Evolutionary conservation across 2,329 filamentous ascomycete species (phyloP).

Genomic region (Chaetomium olivaceum): DNA sequence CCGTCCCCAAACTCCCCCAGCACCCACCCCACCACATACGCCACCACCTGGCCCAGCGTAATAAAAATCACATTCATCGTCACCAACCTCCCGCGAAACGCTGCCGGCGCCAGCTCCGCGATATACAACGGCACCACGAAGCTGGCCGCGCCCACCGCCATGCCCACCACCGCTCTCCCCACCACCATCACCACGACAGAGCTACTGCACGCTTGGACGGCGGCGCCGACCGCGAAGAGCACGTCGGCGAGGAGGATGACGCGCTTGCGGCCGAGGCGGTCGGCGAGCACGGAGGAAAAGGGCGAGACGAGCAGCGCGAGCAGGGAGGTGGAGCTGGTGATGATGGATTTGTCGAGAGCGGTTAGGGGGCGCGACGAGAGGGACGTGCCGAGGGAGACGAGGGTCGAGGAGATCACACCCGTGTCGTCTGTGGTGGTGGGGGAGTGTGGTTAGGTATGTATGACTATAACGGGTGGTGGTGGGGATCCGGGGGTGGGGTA

Average conservation of each 20-base stretch:
- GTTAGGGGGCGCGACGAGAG: slow-evolving; percentile 59
- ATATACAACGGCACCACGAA: slow-evolving; percentile 89
- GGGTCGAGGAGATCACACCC: slow-evolving; percentile 67
- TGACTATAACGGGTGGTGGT: background rate
- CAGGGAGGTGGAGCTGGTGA: slow-evolving; percentile 68
- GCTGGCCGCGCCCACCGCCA: slow-evolving; percentile 73
- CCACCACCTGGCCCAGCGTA: slow-evolving; percentile 84
- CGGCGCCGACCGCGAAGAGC: slow-evolving; percentile 68
- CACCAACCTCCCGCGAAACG: slow-evolving; percentile 75
- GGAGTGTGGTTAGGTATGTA: background rate
- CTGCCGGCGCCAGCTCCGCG: slow-evolving; percentile 77
- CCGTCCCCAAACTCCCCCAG: slow-evolving; percentile 59
- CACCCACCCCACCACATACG: slow-evolving; percentile 80
- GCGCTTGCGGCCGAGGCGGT: slow-evolving; percentile 59
- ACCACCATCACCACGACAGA: slow-evolving; percentile 65
- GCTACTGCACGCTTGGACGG: slow-evolving; percentile 60
- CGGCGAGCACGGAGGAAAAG: slow-evolving; percentile 64
- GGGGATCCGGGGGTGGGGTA: too few relatives aligned
- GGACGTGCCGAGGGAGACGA: slow-evolving; percentile 63
- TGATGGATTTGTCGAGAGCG: slow-evolving; percentile 67
- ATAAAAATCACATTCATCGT: slow-evolving; percentile 82
- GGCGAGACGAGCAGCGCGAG: slow-evolving; percentile 66
- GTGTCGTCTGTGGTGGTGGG: slow-evolving; percentile 55
- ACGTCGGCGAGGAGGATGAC: slow-evolving; percentile 65
- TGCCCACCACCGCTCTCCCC: slow-evolving; percentile 69